Percentiles rank a stretch among this genome's conserved stretches.
These are phyloP conservation scores for Plantago elongata DNA, from an alignment of 257 asterid genomes.

Conservation along the genomic window DNA sequence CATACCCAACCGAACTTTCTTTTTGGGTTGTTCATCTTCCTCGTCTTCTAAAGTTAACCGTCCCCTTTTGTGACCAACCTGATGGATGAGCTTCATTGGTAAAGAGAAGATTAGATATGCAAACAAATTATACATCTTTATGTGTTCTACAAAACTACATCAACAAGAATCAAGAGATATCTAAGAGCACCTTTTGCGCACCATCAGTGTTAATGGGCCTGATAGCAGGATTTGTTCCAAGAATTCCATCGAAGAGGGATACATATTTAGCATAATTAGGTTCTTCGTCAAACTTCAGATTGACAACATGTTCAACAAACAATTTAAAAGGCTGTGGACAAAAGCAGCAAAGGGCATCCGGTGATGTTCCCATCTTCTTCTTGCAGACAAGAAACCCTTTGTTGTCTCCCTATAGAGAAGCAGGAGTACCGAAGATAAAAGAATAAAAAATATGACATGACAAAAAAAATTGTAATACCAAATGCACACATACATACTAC, in stretches of 20 bases:
- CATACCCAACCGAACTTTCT: slow-evolving; percentile 70
- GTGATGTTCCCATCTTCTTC: slow-evolving; percentile 82
- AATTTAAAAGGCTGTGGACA: slow-evolving; percentile 64
- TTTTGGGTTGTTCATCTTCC: slow-evolving; percentile 75
- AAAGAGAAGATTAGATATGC: slow-evolving; percentile 24
- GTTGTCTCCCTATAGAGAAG: slow-evolving; percentile 60
- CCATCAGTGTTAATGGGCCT: slow-evolving; percentile 89
- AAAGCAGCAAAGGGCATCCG: slow-evolving; percentile 60
- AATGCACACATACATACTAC: too few species aligned
- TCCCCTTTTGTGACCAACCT: slow-evolving; percentile 83
- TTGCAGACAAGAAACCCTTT: slow-evolving; percentile 84
- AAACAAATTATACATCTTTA: slow-evolving; percentile 4
- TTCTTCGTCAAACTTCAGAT: slow-evolving; percentile 80
- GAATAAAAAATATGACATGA: background rate
- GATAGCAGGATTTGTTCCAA: slow-evolving; percentile 65
- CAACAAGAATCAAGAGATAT: slow-evolving; percentile 8
- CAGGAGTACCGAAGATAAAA: slow-evolving; percentile 13
- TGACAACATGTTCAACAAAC: slow-evolving; percentile 67
- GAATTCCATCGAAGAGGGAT: slow-evolving; percentile 71
- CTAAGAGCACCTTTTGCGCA: slow-evolving; percentile 64
- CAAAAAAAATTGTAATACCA: too few species aligned
- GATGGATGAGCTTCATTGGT: slow-evolving; percentile 48
- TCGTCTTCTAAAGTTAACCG: slow-evolving; percentile 54
- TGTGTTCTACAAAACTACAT: background rate
- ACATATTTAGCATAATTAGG: slow-evolving; percentile 70